phyloP scores from a whole-genome alignment of 2,329 filamentous ascomycete genomes.

The Calonectria multiphialidica region DNA sequence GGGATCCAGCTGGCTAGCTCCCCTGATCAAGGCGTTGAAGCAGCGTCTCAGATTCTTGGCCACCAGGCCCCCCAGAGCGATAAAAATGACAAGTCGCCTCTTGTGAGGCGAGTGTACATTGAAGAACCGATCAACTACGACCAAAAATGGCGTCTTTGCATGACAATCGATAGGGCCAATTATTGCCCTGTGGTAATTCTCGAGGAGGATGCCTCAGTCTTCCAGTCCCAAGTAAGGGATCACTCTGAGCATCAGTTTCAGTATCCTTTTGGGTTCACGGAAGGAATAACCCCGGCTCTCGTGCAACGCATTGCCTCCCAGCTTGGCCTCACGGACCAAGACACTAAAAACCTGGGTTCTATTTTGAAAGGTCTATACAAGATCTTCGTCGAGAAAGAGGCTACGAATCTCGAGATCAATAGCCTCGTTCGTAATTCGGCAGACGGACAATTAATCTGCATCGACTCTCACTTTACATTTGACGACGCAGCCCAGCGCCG shows the following conservation, averaged over 20 bases:
- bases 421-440: constrained; percentile 46
- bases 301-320: constrained; percentile 26
- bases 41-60: constrained; percentile 38
- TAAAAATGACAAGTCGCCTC: background rate
- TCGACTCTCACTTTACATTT: constrained; percentile 57
- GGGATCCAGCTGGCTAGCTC: constrained; percentile 21
- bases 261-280: constrained; percentile 42
- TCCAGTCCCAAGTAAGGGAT: constrained; percentile 33
- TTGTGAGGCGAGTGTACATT: constrained; percentile 51
- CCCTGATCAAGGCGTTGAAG: constrained; percentile 28
- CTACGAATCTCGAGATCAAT: constrained; percentile 58
- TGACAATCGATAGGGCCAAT: constrained; percentile 58
- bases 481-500: constrained; percentile 61
- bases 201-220: constrained; percentile 27
- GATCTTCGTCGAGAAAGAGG: constrained; percentile 61
- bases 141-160: constrained; percentile 54
- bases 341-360: constrained; percentile 27
- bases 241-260: constrained; percentile 7
- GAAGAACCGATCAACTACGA: constrained; percentile 46
- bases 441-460: constrained; percentile 46
- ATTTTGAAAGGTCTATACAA: constrained; percentile 41
- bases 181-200: constrained; percentile 53
- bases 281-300: constrained; percentile 43
- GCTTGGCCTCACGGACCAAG: background rate
- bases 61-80: constrained; percentile 3